Conservation (phyloP, 371 early-diverging fungal species). For the Haplosporangium sp. region DNA sequence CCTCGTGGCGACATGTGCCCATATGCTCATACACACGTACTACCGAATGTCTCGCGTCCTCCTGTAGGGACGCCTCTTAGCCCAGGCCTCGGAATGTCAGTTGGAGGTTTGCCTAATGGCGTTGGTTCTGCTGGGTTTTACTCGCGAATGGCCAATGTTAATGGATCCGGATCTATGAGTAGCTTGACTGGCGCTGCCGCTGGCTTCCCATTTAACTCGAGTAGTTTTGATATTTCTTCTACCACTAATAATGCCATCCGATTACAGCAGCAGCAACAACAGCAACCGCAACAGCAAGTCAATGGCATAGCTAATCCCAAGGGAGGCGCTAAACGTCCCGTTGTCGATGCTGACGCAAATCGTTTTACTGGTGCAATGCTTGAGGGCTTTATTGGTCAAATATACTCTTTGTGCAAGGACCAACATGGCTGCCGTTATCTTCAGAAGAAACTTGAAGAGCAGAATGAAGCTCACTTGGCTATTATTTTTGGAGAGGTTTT, state of each 20-base stretch:
- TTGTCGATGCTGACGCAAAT: constrained; percentile 59
- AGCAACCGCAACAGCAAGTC: constrained; percentile 36
- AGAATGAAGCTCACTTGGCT: constrained; percentile 66
- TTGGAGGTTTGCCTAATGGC: constrained; percentile 20
- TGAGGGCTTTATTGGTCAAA: constrained; percentile 77
- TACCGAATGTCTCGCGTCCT: constrained; percentile 30
- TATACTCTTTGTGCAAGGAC: constrained; percentile 86
- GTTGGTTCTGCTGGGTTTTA: constrained; percentile 40
- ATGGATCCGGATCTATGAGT: constrained; percentile 16
- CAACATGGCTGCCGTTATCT: constrained; percentile 92
- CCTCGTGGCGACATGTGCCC: constrained; percentile 70
- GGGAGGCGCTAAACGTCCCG: constrained; percentile 49
- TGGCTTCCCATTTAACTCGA: constrained; percentile 29
- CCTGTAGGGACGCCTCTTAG: constrained; percentile 36
- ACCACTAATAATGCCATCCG: constrained; percentile 24
- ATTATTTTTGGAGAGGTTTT: constrained; percentile 82
- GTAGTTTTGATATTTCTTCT: constrained; percentile 28
- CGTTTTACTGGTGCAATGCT: constrained; percentile 75
- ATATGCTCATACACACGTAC: constrained; percentile 58
- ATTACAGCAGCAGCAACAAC: constrained; percentile 32
- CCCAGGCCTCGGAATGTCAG: constrained; percentile 33
- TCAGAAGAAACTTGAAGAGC: constrained; percentile 88
- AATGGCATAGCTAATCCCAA: constrained; percentile 12
- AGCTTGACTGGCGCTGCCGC: constrained; percentile 8
- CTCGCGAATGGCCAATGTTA: constrained; percentile 38